phyloP scores from a whole-genome alignment of 768 basidiomycete genomes.

The Pholiota microspora region DNA sequence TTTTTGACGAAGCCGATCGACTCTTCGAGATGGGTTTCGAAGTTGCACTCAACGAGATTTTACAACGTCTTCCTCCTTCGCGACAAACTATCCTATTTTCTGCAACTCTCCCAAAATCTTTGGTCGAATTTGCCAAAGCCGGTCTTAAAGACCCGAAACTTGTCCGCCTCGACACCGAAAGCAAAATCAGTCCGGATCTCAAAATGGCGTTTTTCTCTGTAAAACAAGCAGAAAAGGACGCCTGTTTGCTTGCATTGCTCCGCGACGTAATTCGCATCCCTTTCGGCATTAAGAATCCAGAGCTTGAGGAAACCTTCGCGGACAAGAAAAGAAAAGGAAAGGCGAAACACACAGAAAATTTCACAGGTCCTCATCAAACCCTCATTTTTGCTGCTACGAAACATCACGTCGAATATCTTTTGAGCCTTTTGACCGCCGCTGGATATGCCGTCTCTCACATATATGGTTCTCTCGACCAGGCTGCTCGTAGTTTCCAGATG shows the following conservation, averaged over 20 bases:
- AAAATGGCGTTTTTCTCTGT: conserved; percentile 93
- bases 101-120: conserved; percentile 91
- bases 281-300: conserved; percentile 36
- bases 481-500: conserved; percentile 87
- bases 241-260: conserved; percentile 78
- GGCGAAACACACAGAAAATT: conserved; percentile 47
- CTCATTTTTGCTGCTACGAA: conserved; percentile 96
- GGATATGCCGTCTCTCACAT: conserved; percentile 93
- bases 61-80: conserved; percentile 80
- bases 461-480: conserved; percentile 93
- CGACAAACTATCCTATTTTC: conserved; percentile 96
- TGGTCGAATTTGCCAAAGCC: conserved; percentile 98
- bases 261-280: conserved; percentile 88
- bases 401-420: conserved; percentile 96
- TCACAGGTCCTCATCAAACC: conserved; percentile 81
- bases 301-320: conserved; percentile 25
- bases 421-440: conserved; percentile 69
- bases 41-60: conserved; percentile 85
- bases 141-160: conserved; percentile 92
- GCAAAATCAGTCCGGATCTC: conserved; percentile 92
- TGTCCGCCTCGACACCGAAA: conserved; percentile 93
- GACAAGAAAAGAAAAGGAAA: conserved; percentile 47
- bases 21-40: conserved; percentile 99
- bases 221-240: conserved; percentile 93
- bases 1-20: conserved; percentile 98